Conservation (phyloP, 2,329 filamentous ascomycete species). For the Aspergillus floridensis region DNA sequence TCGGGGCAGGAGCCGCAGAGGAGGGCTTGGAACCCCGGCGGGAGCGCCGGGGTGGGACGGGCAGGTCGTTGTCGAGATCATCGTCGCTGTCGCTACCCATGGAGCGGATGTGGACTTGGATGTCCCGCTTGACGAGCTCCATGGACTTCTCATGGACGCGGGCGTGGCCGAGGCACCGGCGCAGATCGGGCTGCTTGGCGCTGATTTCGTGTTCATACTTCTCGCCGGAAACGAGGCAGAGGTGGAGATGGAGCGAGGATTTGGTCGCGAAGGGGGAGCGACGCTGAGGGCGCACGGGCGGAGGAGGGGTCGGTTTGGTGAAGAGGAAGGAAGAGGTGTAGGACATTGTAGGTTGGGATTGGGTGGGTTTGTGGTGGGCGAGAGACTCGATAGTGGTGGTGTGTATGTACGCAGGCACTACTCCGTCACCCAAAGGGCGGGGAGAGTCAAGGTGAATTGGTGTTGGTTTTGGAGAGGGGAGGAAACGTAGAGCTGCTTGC, state of each 20-base stretch:
- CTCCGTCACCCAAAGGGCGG: slow-evolving; percentile 3
- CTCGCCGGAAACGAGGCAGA: slow-evolving; percentile 6
- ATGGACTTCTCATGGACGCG: slow-evolving; percentile 5
- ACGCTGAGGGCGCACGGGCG: background rate
- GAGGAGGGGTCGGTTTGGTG: slow-evolving; percentile 1
- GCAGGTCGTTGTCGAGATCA: slow-evolving; percentile 1
- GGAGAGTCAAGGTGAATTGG: background rate
- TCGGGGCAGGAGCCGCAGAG: background rate
- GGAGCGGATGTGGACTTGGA: slow-evolving; percentile 7
- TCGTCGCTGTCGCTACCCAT: slow-evolving; percentile 5
- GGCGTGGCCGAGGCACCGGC: slow-evolving; percentile 5
- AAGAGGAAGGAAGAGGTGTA: slow-evolving; percentile 2
- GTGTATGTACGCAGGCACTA: background rate
- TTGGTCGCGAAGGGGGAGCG: background rate
- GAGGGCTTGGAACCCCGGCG: slow-evolving; percentile 2
- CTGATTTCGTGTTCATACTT: slow-evolving; percentile 7
- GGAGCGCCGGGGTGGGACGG: background rate
- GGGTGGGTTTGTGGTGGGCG: too few species aligned
- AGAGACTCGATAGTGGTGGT: background rate
- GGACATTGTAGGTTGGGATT: slow-evolving; percentile 1
- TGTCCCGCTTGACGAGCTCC: slow-evolving; percentile 7
- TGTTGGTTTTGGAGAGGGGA: background rate
- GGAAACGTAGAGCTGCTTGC: background rate
- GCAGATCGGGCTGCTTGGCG: slow-evolving; percentile 2
- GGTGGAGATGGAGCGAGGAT: slow-evolving; percentile 3